Evolutionary conservation across 2,329 filamentous ascomycete species (phyloP), one percentile per base, ranked within the genome.

Genomic region (Lecanicillium sp.): DNA sequence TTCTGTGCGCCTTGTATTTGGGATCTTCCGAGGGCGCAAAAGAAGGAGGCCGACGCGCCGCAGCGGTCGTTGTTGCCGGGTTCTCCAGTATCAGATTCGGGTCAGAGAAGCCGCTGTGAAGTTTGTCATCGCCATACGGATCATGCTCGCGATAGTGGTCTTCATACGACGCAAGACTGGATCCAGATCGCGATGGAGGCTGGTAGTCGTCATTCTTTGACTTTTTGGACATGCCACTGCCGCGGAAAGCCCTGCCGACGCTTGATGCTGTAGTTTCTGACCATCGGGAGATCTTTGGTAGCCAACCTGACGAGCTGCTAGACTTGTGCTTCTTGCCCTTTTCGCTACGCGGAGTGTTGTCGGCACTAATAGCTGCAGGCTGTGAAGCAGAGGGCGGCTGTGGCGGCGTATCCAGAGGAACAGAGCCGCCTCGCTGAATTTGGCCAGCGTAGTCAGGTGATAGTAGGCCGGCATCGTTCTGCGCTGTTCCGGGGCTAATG

Each of bases 221-320:
- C 51, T 73, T 77, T 55, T 68, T 69, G 17, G 62, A 67, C 34
- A 71, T 69, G 32, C 69, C 71, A 51, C 79, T 86, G 51, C 76
- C 78, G 29, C 83, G 78, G 58, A 89, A 84, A 29, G 82, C 84
- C 49, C 84, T 83, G 32, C 86, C 81, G 31, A 88, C 79, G 44
- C 87, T 94, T 1, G 88, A 95, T 4, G 89, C 77, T 0, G 92
- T 98, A 3, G 90, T 97, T 64, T 94, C 92, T 0, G 90, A 97
- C 92, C 92, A 98, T 31, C 92, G 79, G 5, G 92, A 97, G 46
- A 95, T 89, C 66, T 94, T 96, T 17, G 89, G 88, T 45, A 94
- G 84, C 69, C 78, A 80, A 37, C 75, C 70, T 0, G 85, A 87
- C 1, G 87, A 92, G 42, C 80, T 79, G 55, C 77, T 84, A 1